These are phyloP conservation scores for Eucalyptus fibrosa DNA, from an alignment of 345 rosid genomes.

Conservation along the genomic window DNA sequence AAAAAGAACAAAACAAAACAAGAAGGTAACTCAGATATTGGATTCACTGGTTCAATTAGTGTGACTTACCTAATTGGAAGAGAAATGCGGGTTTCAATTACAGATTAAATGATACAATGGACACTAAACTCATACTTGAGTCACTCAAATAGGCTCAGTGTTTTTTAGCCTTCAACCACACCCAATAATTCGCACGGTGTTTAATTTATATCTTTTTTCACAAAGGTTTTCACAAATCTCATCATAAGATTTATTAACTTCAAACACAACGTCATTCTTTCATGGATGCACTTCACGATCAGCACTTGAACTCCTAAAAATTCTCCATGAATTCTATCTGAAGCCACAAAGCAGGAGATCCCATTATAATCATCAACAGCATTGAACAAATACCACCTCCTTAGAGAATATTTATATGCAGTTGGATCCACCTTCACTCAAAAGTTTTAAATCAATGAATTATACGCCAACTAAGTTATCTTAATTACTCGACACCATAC, in stretches of 20 bases:
- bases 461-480: background rate
- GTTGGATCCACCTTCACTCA: background rate
- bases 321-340: background rate
- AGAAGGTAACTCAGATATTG: background rate
- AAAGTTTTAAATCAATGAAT: too few relatives aligned
- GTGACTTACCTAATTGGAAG: background rate
- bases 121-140: background rate
- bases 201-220: background rate
- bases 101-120: background rate
- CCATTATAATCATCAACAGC: background rate
- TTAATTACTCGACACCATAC: too few relatives aligned
- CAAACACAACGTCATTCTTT: fast-evolving
- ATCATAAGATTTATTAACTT: background rate
- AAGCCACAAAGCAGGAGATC: background rate
- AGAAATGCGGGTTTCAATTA: background rate
- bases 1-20: background rate
- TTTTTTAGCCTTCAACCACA: background rate
- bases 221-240: background rate
- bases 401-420: background rate
- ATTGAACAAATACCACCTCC: background rate
- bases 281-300: background rate
- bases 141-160: background rate
- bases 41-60: background rate
- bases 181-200: fast-evolving
- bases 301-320: background rate